phyloP scores from a whole-genome alignment of 805 yeast genomes.

The Metschnikowia arizonensis region DNA sequence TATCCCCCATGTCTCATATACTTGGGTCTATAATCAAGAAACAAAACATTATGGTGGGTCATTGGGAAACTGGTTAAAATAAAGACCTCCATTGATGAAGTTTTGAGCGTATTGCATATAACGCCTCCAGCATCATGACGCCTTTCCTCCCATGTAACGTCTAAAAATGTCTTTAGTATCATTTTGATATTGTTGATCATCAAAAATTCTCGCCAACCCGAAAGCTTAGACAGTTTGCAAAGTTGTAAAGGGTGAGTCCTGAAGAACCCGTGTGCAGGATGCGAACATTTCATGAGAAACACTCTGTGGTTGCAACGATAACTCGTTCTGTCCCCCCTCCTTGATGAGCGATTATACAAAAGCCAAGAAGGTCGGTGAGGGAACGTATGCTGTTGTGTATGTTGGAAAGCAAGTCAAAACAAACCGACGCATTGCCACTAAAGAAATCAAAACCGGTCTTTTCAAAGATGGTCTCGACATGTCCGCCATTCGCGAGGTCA shows the following conservation, averaged over 20 bases:
- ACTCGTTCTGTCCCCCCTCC: neutral
- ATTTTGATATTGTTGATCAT: neutral
- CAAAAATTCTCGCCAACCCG: neutral
- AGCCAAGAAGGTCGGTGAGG: conserved; percentile 94
- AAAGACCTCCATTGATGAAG: no score
- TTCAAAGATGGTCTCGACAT: conserved; percentile 96
- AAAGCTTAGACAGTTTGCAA: neutral
- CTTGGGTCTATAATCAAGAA: no score
- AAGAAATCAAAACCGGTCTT: conserved; percentile 90
- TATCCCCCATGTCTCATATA: no score
- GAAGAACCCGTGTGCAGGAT: neutral
- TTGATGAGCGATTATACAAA: conserved; percentile 29
- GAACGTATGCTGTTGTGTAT: conserved; percentile 96
- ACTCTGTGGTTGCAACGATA: conserved; percentile 1
- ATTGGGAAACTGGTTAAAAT: no score
- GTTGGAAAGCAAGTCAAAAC: conserved; percentile 64
- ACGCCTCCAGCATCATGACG: no score
- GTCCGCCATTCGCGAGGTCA: conserved; percentile 94
- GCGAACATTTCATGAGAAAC: neutral
- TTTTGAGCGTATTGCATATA: no score
- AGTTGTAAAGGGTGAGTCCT: neutral
- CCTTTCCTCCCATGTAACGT: no score
- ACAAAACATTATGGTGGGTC: no score
- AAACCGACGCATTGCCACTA: conserved; percentile 73
- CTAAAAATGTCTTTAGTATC: no score